phyloP scores from a whole-genome alignment of 768 basidiomycete genomes.

The Mycena indigotica region DNA sequence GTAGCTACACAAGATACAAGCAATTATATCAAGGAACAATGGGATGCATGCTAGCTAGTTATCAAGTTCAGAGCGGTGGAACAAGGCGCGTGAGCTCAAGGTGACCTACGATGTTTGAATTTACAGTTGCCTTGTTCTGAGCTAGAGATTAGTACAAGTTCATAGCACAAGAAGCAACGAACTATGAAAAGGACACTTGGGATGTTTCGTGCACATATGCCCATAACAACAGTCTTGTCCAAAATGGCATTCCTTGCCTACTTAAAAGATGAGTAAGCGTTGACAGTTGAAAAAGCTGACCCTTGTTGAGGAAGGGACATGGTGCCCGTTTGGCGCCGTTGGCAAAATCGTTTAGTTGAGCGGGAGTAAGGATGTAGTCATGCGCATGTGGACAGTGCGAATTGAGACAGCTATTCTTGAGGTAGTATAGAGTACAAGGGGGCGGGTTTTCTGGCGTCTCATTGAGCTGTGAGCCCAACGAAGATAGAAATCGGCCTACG shows the following conservation, averaged over 20 bases:
- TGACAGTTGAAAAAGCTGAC: neutral
- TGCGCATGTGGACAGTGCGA: conserved; percentile 12
- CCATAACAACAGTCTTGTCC: conserved; percentile 13
- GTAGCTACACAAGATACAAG: neutral
- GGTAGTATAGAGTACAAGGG: conserved; percentile 15
- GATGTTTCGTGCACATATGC: conserved; percentile 9
- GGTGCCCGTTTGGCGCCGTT: conserved; percentile 14
- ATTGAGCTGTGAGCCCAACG: neutral
- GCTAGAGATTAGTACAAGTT: neutral
- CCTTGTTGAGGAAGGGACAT: conserved; percentile 2
- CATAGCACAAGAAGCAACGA: conserved; percentile 3
- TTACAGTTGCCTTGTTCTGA: neutral
- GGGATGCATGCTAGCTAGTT: neutral
- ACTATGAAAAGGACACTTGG: conserved; percentile 18
- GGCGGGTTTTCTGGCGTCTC: conserved; percentile 6
- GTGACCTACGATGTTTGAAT: neutral
- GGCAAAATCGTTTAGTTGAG: conserved; percentile 10
- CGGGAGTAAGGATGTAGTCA: conserved; percentile 16
- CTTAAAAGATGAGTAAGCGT: neutral
- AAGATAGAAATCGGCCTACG: neutral
- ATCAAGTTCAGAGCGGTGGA: too few relatives aligned
- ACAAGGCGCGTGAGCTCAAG: too few relatives aligned
- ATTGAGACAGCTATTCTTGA: conserved; percentile 13
- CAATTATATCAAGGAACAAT: neutral
- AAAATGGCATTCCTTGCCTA: conserved; percentile 9